Evolutionary conservation across 371 early-diverging fungal genomes (phyloP).

Genomic region (Neoconidiobolus thromboides): DNA sequence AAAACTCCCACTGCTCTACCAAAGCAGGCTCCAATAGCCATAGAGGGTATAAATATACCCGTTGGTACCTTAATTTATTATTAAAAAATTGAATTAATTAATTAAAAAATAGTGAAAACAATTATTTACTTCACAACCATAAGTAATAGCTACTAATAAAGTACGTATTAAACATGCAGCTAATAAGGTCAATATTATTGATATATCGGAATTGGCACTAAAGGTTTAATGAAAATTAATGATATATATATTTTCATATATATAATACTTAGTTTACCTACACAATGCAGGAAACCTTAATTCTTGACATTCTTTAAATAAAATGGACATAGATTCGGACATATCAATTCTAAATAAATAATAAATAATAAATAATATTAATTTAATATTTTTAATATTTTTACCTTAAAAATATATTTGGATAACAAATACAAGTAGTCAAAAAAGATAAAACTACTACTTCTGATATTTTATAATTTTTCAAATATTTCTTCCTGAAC

Average conservation of each 20-base stretch:
- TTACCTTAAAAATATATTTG: constrained; percentile 51
- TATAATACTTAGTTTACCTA: constrained; percentile 29
- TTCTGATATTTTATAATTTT: constrained; percentile 39
- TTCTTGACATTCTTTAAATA: constrained; percentile 64
- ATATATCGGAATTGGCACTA: neutral
- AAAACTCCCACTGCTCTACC: constrained; percentile 80
- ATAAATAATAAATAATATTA: constrained; percentile 11
- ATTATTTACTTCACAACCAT: constrained; percentile 36
- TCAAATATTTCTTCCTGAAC: constrained; percentile 30
- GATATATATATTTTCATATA: neutral
- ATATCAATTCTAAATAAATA: constrained; percentile 24
- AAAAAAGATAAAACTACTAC: constrained; percentile 46
- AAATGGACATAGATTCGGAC: constrained; percentile 48
- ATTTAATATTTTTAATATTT: neutral
- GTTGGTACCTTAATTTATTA: constrained; percentile 39
- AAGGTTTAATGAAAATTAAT: neutral
- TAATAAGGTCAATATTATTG: constrained; percentile 13
- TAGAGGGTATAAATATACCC: constrained; percentile 80
- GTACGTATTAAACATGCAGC: constrained; percentile 44
- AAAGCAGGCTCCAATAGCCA: constrained; percentile 78
- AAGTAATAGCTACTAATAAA: constrained; percentile 46
- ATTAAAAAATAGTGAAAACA: neutral
- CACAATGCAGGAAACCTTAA: constrained; percentile 28
- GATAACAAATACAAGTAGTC: constrained; percentile 51
- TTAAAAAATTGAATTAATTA: neutral